These are phyloP conservation scores for Anaeramoeba ignava DNA, from an alignment of 78 protist species.

Conservation along the genomic window DNA sequence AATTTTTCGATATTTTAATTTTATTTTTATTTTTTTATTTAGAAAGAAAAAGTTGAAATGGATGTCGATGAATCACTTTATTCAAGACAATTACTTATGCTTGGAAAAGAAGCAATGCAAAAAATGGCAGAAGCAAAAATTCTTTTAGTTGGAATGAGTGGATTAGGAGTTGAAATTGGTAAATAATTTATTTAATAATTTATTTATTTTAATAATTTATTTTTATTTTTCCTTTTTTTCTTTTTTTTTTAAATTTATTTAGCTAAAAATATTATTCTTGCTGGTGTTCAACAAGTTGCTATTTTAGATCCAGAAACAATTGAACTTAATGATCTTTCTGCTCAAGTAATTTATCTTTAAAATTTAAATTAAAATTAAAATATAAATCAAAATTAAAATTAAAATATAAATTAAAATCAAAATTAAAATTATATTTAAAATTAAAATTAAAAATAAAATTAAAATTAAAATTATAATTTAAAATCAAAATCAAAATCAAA, in stretches of 20 bases:
- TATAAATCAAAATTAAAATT: too few relatives aligned
- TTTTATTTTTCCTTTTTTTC: not conserved
- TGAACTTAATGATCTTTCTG: not conserved
- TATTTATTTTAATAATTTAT: not conserved
- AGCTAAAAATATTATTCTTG: not conserved
- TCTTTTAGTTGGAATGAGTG: constrained; percentile 21
- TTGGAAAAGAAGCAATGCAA: constrained; percentile 71
- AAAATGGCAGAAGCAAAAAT: constrained; percentile 30
- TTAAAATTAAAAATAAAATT: too few relatives aligned
- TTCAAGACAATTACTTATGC: constrained; percentile 53
- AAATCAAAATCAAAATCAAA: too few relatives aligned
- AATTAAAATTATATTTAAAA: too few relatives aligned
- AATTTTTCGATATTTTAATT: too few relatives aligned
- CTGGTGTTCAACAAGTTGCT: not conserved
- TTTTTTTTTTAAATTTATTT: not conserved
- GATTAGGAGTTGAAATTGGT: constrained; percentile 44
- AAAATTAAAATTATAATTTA: too few relatives aligned
- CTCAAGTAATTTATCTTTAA: not conserved
- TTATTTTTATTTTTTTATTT: too few relatives aligned
- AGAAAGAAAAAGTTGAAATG: too few relatives aligned
- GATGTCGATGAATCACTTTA: constrained; percentile 49
- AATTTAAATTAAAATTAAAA: not conserved
- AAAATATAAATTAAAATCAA: too few relatives aligned
- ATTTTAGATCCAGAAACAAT: not conserved
- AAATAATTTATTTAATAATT: constrained; percentile 92